Conservation (phyloP, 495 filamentous ascomycete genomes). For the Penicillium arizonense region DNA sequence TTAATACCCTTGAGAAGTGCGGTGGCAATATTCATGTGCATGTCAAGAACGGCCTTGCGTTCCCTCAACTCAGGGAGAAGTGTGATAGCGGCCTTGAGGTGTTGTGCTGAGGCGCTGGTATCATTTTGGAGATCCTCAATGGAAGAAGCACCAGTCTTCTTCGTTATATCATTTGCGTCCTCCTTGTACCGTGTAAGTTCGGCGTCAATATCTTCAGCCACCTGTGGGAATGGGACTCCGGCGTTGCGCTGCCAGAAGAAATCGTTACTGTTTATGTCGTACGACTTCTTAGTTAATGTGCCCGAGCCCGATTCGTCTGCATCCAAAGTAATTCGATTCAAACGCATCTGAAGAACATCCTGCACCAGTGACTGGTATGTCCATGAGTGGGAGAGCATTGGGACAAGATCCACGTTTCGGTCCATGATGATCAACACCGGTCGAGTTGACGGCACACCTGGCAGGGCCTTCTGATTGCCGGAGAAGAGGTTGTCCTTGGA, state of each 20-base stretch:
- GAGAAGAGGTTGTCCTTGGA: conserved; percentile 96
- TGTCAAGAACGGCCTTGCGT: conserved; percentile 86
- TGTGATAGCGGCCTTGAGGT: conserved; percentile 94
- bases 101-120: conserved; percentile 81
- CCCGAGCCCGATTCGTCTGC: conserved; percentile 71
- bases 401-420: conserved; percentile 90
- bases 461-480: conserved; percentile 43
- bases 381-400: conserved; percentile 99
- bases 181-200: conserved; percentile 94
- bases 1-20: conserved; percentile 85
- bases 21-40: conserved; percentile 99
- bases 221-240: conserved; percentile 90
- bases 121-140: conserved; percentile 94
- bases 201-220: conserved; percentile 91
- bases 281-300: conserved; percentile 76
- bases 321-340: conserved; percentile 96
- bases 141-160: conserved; percentile 88
- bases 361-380: conserved; percentile 96
- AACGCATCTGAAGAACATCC: conserved; percentile 88
- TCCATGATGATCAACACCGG: conserved; percentile 89
- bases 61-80: conserved; percentile 89
- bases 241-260: conserved; percentile 98
- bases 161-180: conserved; percentile 90
- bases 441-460: conserved; percentile 65
- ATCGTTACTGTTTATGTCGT: conserved; percentile 87